Base-by-base conservation (phyloP, 2,329 filamentous ascomycete species). In the Fusarium sterilihyphosum region DNA sequence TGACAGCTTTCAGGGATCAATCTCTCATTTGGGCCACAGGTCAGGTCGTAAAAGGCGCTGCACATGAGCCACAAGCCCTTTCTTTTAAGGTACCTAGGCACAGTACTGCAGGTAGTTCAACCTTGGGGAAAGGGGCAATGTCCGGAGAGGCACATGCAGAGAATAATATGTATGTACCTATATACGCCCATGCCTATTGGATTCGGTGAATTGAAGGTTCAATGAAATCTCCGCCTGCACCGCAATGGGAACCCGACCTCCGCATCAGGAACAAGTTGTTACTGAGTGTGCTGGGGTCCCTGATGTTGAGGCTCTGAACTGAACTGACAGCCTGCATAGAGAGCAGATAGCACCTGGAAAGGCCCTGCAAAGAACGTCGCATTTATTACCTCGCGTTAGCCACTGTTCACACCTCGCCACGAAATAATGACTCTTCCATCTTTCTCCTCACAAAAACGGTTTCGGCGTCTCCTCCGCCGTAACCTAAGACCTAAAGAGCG, bases 401-500 rank as follows among this genome's bases (percentile, higher is more conserved):
- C 14, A 35, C 16, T 29, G 20, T 22, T 16, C 17, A 18, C 31
- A 24, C 50, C 60, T 74, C 31, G 63, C 72, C 72, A 70, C 72
- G 24, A 31, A 37, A 65, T n/a, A 73, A 53, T 74, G 56, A 66
- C 68, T 47, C 62, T 62, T 57, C 59, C 37, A 50, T 60, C 40
- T 29, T 58, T 61, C 61, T 49, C 63, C 59, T 60, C 71, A 69
- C 31, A 50, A 26, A 53, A 70, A 61, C 69, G 56, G 58, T 31
- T 64, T 68, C 43, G 68, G 57, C 29, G 67, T 68, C 58, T 60
- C 60, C 38, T 65, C 63, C 68, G 47, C 52, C 50, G 61, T 56
- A 54, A 44, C 41, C 66, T 40, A 65, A 53, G 60, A 69, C 69
- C 62, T 54, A 71, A 71, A 54, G 41, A 73, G 52, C 54, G 50